Evolutionary conservation across 2,329 filamentous ascomycete genomes (phyloP).

Genomic region (Plectosphaerella cucumerina): DNA sequence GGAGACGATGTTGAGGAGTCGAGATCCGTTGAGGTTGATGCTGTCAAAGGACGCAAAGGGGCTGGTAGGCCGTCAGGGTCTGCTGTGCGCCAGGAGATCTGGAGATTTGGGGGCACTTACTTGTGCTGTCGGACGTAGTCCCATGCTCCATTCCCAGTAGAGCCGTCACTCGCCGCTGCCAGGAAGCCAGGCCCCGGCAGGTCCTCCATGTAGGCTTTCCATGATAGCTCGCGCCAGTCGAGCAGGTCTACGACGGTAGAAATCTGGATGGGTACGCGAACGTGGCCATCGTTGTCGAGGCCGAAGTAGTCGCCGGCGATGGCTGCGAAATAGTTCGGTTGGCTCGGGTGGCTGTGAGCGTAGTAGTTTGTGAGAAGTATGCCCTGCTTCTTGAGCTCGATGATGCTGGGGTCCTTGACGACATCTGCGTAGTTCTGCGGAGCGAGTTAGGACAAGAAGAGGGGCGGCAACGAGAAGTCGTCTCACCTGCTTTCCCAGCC

Average conservation of each 20-base stretch:
- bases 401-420: slow-evolving; percentile 31
- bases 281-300: slow-evolving; percentile 37
- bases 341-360: slow-evolving; percentile 40
- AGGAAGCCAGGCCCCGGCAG: slow-evolving; percentile 34
- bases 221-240: slow-evolving; percentile 22
- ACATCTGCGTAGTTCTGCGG: slow-evolving; percentile 38
- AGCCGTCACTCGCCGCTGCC: slow-evolving; percentile 32
- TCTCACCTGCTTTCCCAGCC: slow-evolving; percentile 37
- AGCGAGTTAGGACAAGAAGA: neutral
- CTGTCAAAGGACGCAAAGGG: slow-evolving; percentile 39
- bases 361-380: slow-evolving; percentile 40
- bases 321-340: slow-evolving; percentile 44
- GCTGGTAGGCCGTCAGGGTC: slow-evolving; percentile 17
- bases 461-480: neutral
- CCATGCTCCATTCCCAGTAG: slow-evolving; percentile 22
- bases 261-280: slow-evolving; percentile 38
- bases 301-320: slow-evolving; percentile 45
- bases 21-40: slow-evolving; percentile 31
- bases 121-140: slow-evolving; percentile 16
- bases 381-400: slow-evolving; percentile 35
- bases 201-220: slow-evolving; percentile 30
- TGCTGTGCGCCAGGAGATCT: neutral
- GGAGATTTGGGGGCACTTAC: slow-evolving; percentile 6
- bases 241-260: slow-evolving; percentile 29
- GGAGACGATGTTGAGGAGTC: slow-evolving; percentile 58